A percentile compares a stretch with the other conserved stretches of the same genome.
Conservation (phyloP, 805 yeast genomes). For the Blastobotrys attinorum region DNA sequence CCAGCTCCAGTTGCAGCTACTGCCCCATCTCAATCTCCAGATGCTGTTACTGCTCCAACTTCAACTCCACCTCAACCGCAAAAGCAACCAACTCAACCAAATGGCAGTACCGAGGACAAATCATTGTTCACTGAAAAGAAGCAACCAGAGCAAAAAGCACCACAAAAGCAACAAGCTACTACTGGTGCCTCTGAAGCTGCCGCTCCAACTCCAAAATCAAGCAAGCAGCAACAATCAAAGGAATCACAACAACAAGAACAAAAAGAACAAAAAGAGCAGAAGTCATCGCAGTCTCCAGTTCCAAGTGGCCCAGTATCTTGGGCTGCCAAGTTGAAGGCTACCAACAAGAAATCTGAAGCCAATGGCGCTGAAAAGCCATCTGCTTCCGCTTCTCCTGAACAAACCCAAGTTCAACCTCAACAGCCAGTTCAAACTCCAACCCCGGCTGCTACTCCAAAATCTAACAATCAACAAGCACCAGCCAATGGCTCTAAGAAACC, state of each 20-base stretch:
- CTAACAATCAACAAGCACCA: slow-evolving; percentile 4
- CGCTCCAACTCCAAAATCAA: neutral
- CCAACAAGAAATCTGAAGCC: slow-evolving; percentile 3
- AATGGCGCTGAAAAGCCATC: slow-evolving; percentile 14
- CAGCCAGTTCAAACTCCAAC: slow-evolving; percentile 12
- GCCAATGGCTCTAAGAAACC: slow-evolving; percentile 3
- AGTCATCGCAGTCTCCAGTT: slow-evolving; percentile 1
- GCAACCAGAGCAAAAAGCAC: neutral
- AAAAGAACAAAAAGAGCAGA: neutral
- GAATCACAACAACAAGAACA: neutral
- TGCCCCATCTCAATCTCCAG: slow-evolving; percentile 8
- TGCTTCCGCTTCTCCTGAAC: slow-evolving; percentile 10
- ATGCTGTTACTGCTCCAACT: slow-evolving; percentile 8
- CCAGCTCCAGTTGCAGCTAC: slow-evolving; percentile 3
- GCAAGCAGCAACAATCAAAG: neutral
- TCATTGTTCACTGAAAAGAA: neutral
- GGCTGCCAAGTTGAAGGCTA: slow-evolving; percentile 23
- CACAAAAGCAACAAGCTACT: neutral
- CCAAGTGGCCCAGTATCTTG: slow-evolving; percentile 20
- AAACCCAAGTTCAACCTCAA: slow-evolving; percentile 11
- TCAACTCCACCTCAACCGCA: neutral
- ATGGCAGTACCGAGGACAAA: too few species aligned
- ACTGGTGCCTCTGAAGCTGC: neutral
- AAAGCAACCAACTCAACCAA: too few species aligned
- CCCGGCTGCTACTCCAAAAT: slow-evolving; percentile 3